phyloP scores from a whole-genome alignment of 768 basidiomycete genomes.

The Cantharellus anzutake region DNA sequence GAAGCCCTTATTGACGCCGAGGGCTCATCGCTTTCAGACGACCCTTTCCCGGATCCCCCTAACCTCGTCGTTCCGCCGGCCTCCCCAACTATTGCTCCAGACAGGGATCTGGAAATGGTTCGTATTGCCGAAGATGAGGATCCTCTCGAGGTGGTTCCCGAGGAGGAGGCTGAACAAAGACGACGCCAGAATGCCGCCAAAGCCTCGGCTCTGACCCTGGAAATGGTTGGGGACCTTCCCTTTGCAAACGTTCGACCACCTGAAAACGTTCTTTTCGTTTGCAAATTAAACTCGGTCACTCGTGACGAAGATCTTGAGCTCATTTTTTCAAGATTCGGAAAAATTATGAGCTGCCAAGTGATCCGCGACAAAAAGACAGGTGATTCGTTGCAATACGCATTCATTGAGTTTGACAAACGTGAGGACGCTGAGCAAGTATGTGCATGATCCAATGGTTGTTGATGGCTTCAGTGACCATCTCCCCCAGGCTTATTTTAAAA shows the following conservation, averaged over 20 bases:
- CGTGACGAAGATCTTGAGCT: constrained; percentile 91
- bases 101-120: constrained; percentile 40
- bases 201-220: constrained; percentile 86
- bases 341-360: constrained; percentile 94
- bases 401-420: constrained; percentile 90
- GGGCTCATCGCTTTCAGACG: constrained; percentile 34
- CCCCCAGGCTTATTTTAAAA: constrained; percentile 86
- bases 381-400: constrained; percentile 93
- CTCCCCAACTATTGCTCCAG: constrained; percentile 65
- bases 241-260: constrained; percentile 97
- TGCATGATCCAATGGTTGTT: not conserved
- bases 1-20: not conserved
- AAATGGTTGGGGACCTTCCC: constrained; percentile 98
- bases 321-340: constrained; percentile 90
- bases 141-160: constrained; percentile 58
- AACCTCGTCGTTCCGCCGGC: constrained; percentile 53
- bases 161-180: constrained; percentile 66
- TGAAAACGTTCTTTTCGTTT: constrained; percentile 96
- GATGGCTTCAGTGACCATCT: constrained; percentile 1
- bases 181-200: constrained; percentile 77
- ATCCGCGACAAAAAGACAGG: constrained; percentile 92
- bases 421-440: constrained; percentile 86
- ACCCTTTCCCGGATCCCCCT: constrained; percentile 81
- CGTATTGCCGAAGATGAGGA: constrained; percentile 95
- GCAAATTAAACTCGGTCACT: constrained; percentile 94